These are phyloP conservation scores for Kazachstania bromeliacearum DNA, from an alignment of 805 yeast species.

Conservation along the genomic window DNA sequence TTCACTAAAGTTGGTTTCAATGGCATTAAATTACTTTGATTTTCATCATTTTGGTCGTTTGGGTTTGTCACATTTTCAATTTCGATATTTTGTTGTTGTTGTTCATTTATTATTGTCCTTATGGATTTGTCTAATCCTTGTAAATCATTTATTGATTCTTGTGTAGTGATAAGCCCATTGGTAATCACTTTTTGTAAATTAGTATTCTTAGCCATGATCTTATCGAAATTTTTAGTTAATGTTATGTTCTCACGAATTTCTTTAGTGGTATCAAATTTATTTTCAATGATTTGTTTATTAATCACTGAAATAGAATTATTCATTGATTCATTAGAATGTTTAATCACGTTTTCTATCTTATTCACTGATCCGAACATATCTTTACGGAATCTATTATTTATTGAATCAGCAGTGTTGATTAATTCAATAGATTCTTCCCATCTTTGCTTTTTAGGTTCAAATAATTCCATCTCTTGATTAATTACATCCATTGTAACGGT, in stretches of 20 bases:
- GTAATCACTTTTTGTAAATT: conserved; percentile 8
- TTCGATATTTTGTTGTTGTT: neutral
- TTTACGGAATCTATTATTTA: conserved; percentile 18
- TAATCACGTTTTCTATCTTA: conserved; percentile 13
- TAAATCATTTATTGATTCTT: conserved; percentile 7
- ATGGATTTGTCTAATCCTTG: conserved; percentile 8
- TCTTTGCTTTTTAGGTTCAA: conserved; percentile 23
- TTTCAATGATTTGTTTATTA: conserved; percentile 12
- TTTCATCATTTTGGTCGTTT: neutral
- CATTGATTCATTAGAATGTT: conserved; percentile 12
- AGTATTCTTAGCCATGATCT: conserved; percentile 13
- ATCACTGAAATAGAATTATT: conserved; percentile 13
- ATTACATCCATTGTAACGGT: conserved; percentile 23
- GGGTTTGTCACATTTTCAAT: neutral
- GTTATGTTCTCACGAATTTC: conserved; percentile 6
- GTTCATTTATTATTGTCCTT: conserved; percentile 8
- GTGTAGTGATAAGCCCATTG: conserved; percentile 4
- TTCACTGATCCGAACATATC: conserved; percentile 13
- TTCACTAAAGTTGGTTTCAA: neutral
- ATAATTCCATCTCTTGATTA: conserved; percentile 21
- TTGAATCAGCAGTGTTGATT: conserved; percentile 28
- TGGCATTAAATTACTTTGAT: neutral
- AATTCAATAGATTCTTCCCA: conserved; percentile 26
- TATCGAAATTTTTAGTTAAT: conserved; percentile 14
- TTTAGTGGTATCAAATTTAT: conserved; percentile 5